Percentiles rank a stretch among this genome's conserved stretches.
These are phyloP conservation scores for Multifurca ochricompacta DNA, from an alignment of 768 basidiomycete genomes.

Conservation along the genomic window DNA sequence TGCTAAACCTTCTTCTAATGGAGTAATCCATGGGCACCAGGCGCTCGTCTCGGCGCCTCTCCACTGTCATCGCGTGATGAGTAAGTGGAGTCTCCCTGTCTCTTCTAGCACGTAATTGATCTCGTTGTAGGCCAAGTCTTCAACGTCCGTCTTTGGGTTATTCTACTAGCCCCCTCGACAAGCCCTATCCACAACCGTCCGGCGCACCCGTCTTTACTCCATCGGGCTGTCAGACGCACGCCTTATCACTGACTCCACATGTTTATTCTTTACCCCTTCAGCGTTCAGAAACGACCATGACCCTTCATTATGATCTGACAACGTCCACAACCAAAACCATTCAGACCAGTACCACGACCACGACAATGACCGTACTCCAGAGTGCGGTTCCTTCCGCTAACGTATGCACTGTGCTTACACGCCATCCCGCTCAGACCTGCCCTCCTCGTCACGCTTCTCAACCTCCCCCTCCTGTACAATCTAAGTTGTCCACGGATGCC, in stretches of 20 bases:
- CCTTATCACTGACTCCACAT: background rate
- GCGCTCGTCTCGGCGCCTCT: background rate
- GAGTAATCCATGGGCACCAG: constrained; percentile 3
- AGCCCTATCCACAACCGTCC: background rate
- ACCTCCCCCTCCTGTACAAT: background rate
- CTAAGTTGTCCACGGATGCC: background rate
- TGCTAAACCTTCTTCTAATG: constrained; percentile 8
- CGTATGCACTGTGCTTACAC: background rate
- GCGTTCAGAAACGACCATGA: constrained; percentile 1
- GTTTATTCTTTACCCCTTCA: background rate
- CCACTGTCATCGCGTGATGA: constrained; percentile 3
- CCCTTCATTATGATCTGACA: background rate
- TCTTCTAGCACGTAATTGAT: constrained; percentile 1
- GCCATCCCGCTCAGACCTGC: background rate
- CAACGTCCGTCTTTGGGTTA: background rate
- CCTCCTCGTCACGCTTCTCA: background rate
- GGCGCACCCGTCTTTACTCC: background rate
- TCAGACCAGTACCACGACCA: background rate
- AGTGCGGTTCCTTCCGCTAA: background rate
- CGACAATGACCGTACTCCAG: background rate
- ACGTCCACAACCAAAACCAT: background rate
- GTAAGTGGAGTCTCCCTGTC: background rate
- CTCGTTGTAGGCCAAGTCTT: background rate
- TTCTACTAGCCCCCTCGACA: background rate
- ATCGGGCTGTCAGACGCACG: background rate